Percentiles rank a stretch among this genome's conserved stretches.
phyloP scores from a whole-genome alignment of 495 filamentous ascomycete genomes.

The Penicillium angulare region DNA sequence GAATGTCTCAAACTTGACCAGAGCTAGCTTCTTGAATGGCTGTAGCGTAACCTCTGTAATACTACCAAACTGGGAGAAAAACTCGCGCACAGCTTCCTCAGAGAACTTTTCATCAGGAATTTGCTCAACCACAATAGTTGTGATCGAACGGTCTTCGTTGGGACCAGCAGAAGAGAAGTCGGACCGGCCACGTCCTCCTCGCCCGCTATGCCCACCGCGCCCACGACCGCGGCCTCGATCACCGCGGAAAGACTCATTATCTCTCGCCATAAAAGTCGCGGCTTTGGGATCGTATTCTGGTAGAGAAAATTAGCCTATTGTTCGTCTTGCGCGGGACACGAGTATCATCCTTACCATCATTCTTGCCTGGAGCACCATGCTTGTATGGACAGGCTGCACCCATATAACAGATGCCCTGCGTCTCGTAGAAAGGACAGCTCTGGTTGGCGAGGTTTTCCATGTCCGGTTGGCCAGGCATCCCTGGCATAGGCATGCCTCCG shows the following conservation, averaged over 20 bases:
- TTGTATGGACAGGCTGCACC: constrained; percentile 79
- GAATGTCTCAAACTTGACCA: constrained; percentile 77
- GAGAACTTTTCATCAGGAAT: constrained; percentile 86
- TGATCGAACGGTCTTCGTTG: constrained; percentile 69
- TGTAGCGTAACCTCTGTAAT: constrained; percentile 74
- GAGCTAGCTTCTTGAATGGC: constrained; percentile 71
- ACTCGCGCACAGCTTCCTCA: constrained; percentile 70
- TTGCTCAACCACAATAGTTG: constrained; percentile 84
- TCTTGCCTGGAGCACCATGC: constrained; percentile 66
- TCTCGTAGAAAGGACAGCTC: constrained; percentile 84
- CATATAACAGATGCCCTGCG: constrained; percentile 78
- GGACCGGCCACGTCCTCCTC: constrained; percentile 57
- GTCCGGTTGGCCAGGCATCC: constrained; percentile 35
- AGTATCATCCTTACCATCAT: constrained; percentile 41
- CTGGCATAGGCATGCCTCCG: constrained; percentile 49
- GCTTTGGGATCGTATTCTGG: constrained; percentile 88
- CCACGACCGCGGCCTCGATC: constrained; percentile 52
- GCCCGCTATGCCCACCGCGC: constrained; percentile 42
- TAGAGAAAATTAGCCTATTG: constrained; percentile 4
- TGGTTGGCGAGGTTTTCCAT: constrained; percentile 40
- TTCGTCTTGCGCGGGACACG: neutral
- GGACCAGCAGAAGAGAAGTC: constrained; percentile 76
- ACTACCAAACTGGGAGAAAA: constrained; percentile 82
- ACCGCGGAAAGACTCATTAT: constrained; percentile 27
- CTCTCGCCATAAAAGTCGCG: constrained; percentile 40